Evolutionary conservation across 164 flowering plant genomes (phyloP).

Genomic region (Vitis cinerea): DNA sequence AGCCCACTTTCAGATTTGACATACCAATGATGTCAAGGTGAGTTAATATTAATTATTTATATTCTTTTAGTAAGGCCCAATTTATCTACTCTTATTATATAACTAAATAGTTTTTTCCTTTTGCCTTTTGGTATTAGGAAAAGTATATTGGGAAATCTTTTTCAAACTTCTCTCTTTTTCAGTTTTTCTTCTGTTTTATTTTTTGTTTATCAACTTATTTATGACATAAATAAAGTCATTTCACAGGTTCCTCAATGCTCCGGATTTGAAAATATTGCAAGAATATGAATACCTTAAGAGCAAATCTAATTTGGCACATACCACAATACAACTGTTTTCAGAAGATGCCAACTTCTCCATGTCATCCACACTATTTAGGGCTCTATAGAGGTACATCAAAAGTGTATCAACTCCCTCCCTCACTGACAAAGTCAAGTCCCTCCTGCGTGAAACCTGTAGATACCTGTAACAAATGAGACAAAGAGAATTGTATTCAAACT

Average conservation of each 20-base stretch:
- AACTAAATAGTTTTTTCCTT: not conserved
- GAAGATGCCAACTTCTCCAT: slow-evolving; percentile 95
- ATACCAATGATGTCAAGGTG: too few relatives aligned
- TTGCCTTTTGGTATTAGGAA: not conserved
- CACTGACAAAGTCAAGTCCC: slow-evolving; percentile 52
- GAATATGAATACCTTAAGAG: not conserved
- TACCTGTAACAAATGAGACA: slow-evolving; percentile 43
- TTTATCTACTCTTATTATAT: too few relatives aligned
- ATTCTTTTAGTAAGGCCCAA: too few relatives aligned
- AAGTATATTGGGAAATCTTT: not conserved
- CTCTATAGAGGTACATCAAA: slow-evolving; percentile 91
- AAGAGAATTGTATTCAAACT: not conserved
- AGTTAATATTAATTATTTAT: too few relatives aligned
- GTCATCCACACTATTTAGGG: slow-evolving; percentile 67
- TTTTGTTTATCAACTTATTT: not conserved
- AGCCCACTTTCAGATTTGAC: too few relatives aligned
- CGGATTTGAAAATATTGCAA: not conserved
- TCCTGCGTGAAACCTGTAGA: slow-evolving; percentile 60
- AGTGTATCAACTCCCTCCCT: slow-evolving; percentile 96
- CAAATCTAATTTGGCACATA: slow-evolving; percentile 35
- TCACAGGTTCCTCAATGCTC: not conserved
- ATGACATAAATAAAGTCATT: not conserved
- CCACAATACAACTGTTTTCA: slow-evolving; percentile 85
- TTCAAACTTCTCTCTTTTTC: not conserved
- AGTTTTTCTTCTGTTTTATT: not conserved